Conservation (phyloP, 805 yeast genomes). For the Saturnispora sekii region DNA sequence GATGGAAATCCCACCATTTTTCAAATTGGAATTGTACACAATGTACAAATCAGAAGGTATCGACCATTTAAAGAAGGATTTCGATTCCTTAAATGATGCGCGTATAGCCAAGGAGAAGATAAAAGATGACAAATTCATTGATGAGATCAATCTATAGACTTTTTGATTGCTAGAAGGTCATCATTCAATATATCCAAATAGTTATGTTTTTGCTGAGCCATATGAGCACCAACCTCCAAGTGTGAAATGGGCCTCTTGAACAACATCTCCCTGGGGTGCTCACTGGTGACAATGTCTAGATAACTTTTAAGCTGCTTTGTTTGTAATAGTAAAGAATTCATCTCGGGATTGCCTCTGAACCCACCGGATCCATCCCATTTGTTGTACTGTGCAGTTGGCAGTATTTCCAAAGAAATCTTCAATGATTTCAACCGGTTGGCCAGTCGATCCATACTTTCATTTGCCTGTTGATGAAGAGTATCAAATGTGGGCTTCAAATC, state of each 20-base stretch:
- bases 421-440: constrained; percentile 23
- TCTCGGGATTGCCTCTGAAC: constrained; percentile 19
- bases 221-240: constrained; percentile 6
- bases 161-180: constrained; percentile 16
- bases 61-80: constrained; percentile 16
- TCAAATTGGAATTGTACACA: constrained; percentile 20
- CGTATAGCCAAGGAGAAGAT: constrained; percentile 14
- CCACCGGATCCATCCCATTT: constrained; percentile 11
- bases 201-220: constrained; percentile 14
- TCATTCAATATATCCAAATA: constrained; percentile 22
- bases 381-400: constrained; percentile 20
- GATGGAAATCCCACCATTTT: constrained; percentile 24
- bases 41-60: constrained; percentile 19
- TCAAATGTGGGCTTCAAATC: constrained; percentile 2
- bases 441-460: constrained; percentile 13
- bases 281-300: constrained; percentile 24
- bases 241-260: constrained; percentile 22
- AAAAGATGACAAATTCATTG: constrained; percentile 9
- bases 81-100: constrained; percentile 18
- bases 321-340: constrained; percentile 29
- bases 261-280: constrained; percentile 27
- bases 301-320: constrained; percentile 25
- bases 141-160: constrained; percentile 3
- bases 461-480: constrained; percentile 11
- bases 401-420: constrained; percentile 20